Evolutionary conservation across 2,329 filamentous ascomycete species (phyloP).

Genomic region (Beauveria rudraprayagi): DNA sequence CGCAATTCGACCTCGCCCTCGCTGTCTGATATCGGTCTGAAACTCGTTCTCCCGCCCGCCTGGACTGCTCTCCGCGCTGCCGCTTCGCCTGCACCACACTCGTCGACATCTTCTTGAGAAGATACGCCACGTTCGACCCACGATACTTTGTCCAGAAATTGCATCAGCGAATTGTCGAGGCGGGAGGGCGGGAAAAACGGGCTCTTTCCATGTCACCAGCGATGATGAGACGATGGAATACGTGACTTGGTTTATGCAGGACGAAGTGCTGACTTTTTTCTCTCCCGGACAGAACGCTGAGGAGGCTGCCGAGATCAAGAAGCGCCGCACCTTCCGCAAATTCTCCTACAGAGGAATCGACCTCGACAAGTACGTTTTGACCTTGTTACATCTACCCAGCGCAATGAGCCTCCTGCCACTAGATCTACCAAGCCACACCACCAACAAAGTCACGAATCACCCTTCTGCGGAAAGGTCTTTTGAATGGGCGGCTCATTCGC

Average conservation of each 20-base stretch:
- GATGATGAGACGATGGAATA: not conserved
- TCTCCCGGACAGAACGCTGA: constrained; percentile 67
- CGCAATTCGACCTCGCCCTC: not conserved
- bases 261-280: constrained; percentile 22
- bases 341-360: constrained; percentile 99
- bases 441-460: not conserved
- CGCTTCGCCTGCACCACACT: not conserved
- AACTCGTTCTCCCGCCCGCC: not conserved
- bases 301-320: constrained; percentile 99
- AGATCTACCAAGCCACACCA: not conserved
- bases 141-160: not conserved
- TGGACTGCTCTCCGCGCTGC: not conserved
- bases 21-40: not conserved
- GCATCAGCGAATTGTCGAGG: not conserved
- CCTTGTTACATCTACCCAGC: not conserved
- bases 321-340: constrained; percentile 99
- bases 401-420: not conserved
- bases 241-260: not conserved
- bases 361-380: constrained; percentile 83
- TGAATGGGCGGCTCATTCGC: not conserved
- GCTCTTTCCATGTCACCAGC: not conserved
- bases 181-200: not conserved
- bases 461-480: too few species aligned
- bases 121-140: not conserved
- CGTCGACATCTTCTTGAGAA: not conserved